Base-by-base conservation (phyloP, 352 stramenopile genomes). In the Globisporangium perplexum region DNA sequence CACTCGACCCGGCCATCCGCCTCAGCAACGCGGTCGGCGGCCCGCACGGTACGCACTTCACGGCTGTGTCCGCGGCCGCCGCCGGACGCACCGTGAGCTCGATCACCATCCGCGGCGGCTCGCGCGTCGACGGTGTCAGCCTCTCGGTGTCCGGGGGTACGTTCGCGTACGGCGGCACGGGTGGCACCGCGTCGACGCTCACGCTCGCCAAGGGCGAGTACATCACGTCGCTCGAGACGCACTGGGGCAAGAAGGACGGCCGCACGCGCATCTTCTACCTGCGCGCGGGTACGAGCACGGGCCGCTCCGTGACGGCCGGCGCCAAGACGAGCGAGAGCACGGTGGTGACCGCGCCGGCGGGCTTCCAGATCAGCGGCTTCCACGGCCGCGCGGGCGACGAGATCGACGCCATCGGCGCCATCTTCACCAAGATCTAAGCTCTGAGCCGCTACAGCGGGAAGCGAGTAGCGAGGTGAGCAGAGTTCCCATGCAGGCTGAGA, bases 321-420 rank as follows among this genome's bases (percentile, higher is more conserved):
- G 62, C 59, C 7, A 68, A 68, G 43, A 78, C 65, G 3, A 64
- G 45, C 41, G 52, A 65, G 20, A 74, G 57, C 18, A 55, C 59
- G 15, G 67, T 56, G 7, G 52, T 70, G 54, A 57, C 66, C 31
- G 72, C 72, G 7, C 68, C 70, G 11, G 50, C 57, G 0, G 72
- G 68, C 0, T 83, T 65, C 26, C 72, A 83, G 38, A 66, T 83
- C 48, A 75, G 65, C 33, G 69, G 57, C 24, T 83, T 80, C 59
- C 72, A 83, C 50, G 72, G 72, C 14, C 69, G 72, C 8, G 50
- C 64, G 3, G 68, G 68, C 2, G 60, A 77, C 30, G 65, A 63
- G 17, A 50, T 83, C n/a, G 68, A 80, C 35, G 65, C 62, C 2
- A 55, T 83, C 3, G 72, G 73, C 18, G 72, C 59, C 1, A 66